Base-by-base conservation (phyloP, 208 protist species). In the Herpetomonas tarakana region DNA sequence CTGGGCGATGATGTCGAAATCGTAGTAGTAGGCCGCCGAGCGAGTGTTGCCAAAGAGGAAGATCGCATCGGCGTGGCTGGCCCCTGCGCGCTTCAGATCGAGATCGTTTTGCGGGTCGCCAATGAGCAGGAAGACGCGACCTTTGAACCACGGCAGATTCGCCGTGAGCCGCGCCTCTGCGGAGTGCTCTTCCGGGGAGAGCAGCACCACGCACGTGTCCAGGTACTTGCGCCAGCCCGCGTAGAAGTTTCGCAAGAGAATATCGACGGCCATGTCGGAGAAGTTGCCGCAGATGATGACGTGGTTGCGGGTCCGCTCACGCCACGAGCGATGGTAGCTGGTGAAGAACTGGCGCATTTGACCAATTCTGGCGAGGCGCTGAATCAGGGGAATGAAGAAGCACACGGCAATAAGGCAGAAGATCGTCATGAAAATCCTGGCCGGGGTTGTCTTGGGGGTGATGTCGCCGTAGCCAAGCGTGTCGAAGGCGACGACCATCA, bases 381-480 rank as follows among this genome's bases (percentile, higher is more conserved):
- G 74, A 54, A 89, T 83, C 54, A 92, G 58, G 0, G 86, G 86
- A 21, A 89, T 59, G 57, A 92, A 92, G 62, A 83, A 83, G 74
- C 79, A 78, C n/a, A 93, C 65, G 30, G 77, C 86, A 31, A 90
- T 68, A n/a, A 93, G 62, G 51, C 78, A 63, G 66, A 90, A 93
- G 19, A 67, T 55, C 1, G 58, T 80, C 79, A 86, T 86, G 65
- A 93, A 76, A 29, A 93, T 52, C 30, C 86, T 82, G 16, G 74
- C 82, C 1, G 74, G 72, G 19, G 82, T 78, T 28, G 83, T 78
- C 11, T 38, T 35, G 12, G 81, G 67, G 24, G 60, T 62, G 16
- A 86, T 49, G 59, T 93, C 86, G 55, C 86, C 86, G 64, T 81
- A 93, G 30, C 86, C 86, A 64, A 93, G 89, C 24, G 86, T 93